phyloP scores from a whole-genome alignment of 352 stramenopile genomes.

The Blastocystis hominis region DNA sequence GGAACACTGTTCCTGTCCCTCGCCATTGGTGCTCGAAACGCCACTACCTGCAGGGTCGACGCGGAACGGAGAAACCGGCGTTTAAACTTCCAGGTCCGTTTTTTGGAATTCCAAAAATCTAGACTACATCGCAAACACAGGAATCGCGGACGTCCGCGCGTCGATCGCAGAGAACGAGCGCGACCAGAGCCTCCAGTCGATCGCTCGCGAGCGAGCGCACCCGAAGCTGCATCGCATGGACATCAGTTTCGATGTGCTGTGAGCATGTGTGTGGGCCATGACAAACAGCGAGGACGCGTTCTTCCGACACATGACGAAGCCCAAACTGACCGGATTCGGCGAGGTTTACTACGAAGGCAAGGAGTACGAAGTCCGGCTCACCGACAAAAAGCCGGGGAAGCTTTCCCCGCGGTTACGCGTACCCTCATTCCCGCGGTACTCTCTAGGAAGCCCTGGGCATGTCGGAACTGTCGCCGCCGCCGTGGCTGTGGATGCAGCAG shows the following conservation, averaged over 20 bases:
- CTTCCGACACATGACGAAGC: constrained; percentile 95
- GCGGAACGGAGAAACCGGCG: constrained; percentile 85
- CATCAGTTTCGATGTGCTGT: constrained; percentile 82
- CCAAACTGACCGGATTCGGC: constrained; percentile 73
- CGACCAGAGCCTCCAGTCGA: constrained; percentile 65
- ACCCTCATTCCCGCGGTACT: constrained; percentile 65
- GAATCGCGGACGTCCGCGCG: constrained; percentile 72
- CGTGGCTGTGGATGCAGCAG: constrained; percentile 96
- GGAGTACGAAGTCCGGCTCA: constrained; percentile 82
- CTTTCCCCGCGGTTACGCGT: constrained; percentile 67
- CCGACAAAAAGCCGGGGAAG: constrained; percentile 76
- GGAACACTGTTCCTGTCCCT: constrained; percentile 87
- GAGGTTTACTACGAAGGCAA: constrained; percentile 90
- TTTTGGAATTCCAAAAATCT: not conserved
- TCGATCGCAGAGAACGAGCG: constrained; percentile 65
- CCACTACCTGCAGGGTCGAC: constrained; percentile 92
- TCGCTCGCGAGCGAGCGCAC: constrained; percentile 79
- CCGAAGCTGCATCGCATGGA: constrained; percentile 89
- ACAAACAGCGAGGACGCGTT: constrained; percentile 80
- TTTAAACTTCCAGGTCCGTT: constrained; percentile 74
- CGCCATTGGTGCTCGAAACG: constrained; percentile 91
- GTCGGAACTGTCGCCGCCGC: constrained; percentile 77
- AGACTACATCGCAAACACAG: constrained; percentile 93
- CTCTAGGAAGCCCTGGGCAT: constrained; percentile 83
- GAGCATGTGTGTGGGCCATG: not conserved